Evolutionary conservation across 495 filamentous ascomycete species (phyloP).

Genomic region (Penicillium taxi): DNA sequence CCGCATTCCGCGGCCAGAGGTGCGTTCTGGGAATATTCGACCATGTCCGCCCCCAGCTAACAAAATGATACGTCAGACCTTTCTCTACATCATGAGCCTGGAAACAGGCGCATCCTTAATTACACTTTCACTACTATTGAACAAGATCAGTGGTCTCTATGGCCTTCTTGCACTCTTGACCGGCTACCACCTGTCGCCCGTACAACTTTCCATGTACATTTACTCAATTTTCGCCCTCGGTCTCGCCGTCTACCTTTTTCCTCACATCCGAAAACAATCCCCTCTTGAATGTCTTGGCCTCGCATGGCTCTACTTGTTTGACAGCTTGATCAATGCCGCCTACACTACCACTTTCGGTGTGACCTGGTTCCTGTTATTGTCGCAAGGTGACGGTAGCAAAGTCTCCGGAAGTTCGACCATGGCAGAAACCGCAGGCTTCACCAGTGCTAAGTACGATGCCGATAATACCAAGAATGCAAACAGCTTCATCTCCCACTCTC

Average conservation of each 20-base stretch:
- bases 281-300: constrained; percentile 63
- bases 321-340: constrained; percentile 65
- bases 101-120: constrained; percentile 78
- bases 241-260: constrained; percentile 52
- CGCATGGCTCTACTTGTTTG: constrained; percentile 71
- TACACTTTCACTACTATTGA: constrained; percentile 68
- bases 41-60: constrained; percentile 13
- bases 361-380: constrained; percentile 71
- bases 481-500: constrained; percentile 20
- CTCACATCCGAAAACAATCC: constrained; percentile 60
- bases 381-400: constrained; percentile 42
- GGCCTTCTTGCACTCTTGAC: constrained; percentile 78
- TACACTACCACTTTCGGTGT: constrained; percentile 75
- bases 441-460: constrained; percentile 56
- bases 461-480: constrained; percentile 21
- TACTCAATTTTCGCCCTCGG: constrained; percentile 66
- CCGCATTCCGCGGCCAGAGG: constrained; percentile 53
- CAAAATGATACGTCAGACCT: constrained; percentile 47
- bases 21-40: constrained; percentile 15
- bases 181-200: constrained; percentile 56
- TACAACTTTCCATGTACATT: constrained; percentile 75
- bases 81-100: constrained; percentile 77
- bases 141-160: constrained; percentile 82
- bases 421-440: constrained; percentile 60
- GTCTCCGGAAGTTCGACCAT: constrained; percentile 45